Conservation (phyloP, 140 eudicot species). For the Cichorium intybus region DNA sequence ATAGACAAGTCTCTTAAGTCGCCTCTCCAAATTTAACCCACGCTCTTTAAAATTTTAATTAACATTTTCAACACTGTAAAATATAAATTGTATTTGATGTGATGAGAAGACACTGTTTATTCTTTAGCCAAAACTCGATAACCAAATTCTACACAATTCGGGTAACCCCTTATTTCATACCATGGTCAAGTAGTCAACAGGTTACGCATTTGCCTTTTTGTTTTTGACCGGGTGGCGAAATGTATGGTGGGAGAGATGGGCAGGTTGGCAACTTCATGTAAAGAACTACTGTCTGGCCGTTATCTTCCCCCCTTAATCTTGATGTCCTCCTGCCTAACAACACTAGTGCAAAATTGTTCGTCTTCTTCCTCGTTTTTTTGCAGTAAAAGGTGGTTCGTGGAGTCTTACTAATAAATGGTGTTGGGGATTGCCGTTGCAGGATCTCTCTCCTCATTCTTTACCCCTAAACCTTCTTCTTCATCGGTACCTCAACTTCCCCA, state of each 20-base stretch:
- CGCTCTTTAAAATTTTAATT: too few species aligned
- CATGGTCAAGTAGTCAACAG: too few species aligned
- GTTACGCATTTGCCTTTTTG: too few species aligned
- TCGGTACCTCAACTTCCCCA: slow-evolving; percentile 10
- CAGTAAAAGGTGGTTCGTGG: background rate
- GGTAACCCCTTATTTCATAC: too few species aligned
- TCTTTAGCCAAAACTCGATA: too few species aligned
- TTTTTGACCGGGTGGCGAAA: background rate
- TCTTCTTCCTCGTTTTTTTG: background rate
- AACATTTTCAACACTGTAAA: too few species aligned
- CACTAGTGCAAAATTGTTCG: slow-evolving; percentile 14
- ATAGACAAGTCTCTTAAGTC: too few species aligned
- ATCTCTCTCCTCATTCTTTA: slow-evolving; percentile 24
- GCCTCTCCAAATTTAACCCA: too few species aligned
- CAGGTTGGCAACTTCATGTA: slow-evolving; percentile 9
- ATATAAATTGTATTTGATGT: too few species aligned
- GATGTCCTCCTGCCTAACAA: background rate
- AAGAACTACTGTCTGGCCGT: slow-evolving; percentile 24
- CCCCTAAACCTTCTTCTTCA: slow-evolving; percentile 19
- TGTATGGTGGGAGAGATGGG: slow-evolving; percentile 13
- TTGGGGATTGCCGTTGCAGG: slow-evolving; percentile 40
- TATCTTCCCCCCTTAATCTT: slow-evolving; percentile 49
- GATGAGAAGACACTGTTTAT: too few species aligned
- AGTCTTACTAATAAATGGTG: slow-evolving; percentile 27
- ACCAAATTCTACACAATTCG: too few species aligned